These are phyloP conservation scores for Beauveria caledonica DNA, from an alignment of 2,329 filamentous ascomycete species.

Conservation along the genomic window DNA sequence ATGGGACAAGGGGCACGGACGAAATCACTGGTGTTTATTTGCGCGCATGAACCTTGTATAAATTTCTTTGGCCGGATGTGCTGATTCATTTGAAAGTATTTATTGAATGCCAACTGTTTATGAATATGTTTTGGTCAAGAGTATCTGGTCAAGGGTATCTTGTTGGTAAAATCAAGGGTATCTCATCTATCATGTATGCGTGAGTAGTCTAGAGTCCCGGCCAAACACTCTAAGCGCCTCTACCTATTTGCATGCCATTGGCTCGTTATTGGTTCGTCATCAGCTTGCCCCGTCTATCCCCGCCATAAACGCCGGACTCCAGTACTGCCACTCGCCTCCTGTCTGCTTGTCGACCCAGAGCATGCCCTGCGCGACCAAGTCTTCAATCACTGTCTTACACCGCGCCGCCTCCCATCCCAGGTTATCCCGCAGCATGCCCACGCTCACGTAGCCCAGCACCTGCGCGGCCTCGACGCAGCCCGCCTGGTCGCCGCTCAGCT, in stretches of 20 bases:
- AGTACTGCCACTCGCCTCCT: slow-evolving; percentile 78
- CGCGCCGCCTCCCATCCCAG: slow-evolving; percentile 76
- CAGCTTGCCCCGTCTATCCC: slow-evolving; percentile 23
- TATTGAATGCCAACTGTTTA: slow-evolving; percentile 22
- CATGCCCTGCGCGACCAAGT: slow-evolving; percentile 79
- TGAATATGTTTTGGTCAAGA: slow-evolving; percentile 14
- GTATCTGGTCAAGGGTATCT: background rate
- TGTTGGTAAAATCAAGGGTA: background rate
- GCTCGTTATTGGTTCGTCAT: background rate
- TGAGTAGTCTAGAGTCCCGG: background rate
- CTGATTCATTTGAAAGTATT: slow-evolving; percentile 12
- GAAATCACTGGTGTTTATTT: slow-evolving; percentile 12
- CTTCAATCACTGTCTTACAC: slow-evolving; percentile 83
- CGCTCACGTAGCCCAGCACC: slow-evolving; percentile 79
- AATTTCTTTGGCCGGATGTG: slow-evolving; percentile 12
- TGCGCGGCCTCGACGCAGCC: slow-evolving; percentile 87
- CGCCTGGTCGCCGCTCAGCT: slow-evolving; percentile 90
- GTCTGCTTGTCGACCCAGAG: slow-evolving; percentile 89
- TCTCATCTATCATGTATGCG: slow-evolving; percentile 7
- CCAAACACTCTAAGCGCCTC: background rate
- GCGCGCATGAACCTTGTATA: slow-evolving; percentile 13
- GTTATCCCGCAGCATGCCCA: slow-evolving; percentile 83
- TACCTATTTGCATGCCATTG: background rate
- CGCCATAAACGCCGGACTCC: slow-evolving; percentile 72
- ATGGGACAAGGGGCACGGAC: background rate